Evolutionary conservation across 805 yeast species (phyloP).

Genomic region (Komagataella pseudopastoris): DNA sequence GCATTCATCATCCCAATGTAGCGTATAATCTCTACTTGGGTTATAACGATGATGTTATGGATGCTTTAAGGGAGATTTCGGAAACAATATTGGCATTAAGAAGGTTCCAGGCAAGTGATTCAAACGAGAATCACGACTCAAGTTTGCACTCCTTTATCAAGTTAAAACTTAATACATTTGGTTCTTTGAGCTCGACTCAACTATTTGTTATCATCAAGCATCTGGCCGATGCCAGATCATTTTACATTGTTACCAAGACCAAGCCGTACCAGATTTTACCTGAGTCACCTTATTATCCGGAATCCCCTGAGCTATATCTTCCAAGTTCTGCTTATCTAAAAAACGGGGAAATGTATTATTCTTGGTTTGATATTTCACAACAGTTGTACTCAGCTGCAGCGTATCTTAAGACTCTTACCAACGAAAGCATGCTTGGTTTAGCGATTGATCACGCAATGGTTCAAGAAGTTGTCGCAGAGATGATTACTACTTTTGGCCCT

Average conservation of each 20-base stretch:
- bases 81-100: constrained; percentile 15
- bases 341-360: constrained; percentile 18
- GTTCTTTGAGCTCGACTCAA: constrained; percentile 10
- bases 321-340: constrained; percentile 9
- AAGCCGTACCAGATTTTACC: constrained; percentile 15
- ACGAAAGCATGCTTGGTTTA: background rate
- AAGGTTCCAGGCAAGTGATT: background rate
- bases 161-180: constrained; percentile 9
- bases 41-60: constrained; percentile 20
- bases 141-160: background rate
- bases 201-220: constrained; percentile 9
- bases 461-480: constrained; percentile 13
- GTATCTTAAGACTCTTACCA: constrained; percentile 11
- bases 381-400: constrained; percentile 24
- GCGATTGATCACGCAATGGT: constrained; percentile 1
- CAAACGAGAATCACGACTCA: no score
- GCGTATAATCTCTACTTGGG: constrained; percentile 18
- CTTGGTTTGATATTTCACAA: constrained; percentile 22
- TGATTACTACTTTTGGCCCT: constrained; percentile 14
- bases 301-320: constrained; percentile 7
- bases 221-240: constrained; percentile 15
- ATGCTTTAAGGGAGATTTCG: constrained; percentile 17
- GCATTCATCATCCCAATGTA: background rate
- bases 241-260: constrained; percentile 13
- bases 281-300: background rate